Percentiles rank a stretch among this genome's conserved stretches.
Evolutionary conservation across 768 basidiomycete genomes (phyloP).

Genomic region (Podaxis sp.): DNA sequence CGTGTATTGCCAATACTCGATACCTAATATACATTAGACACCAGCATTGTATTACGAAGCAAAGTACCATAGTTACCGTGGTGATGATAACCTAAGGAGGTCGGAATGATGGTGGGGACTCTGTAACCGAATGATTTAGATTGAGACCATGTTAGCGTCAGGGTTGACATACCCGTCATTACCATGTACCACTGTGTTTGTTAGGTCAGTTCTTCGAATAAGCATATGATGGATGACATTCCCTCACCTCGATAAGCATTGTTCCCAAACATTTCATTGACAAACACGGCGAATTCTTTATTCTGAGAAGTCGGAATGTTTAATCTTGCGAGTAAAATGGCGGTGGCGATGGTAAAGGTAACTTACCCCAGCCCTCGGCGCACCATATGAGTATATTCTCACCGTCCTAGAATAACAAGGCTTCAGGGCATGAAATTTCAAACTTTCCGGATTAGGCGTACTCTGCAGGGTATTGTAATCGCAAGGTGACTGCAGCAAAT

Average conservation of each 20-base stretch:
- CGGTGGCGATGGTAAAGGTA: not conserved
- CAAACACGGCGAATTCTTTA: constrained; percentile 41
- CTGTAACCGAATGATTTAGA: constrained; percentile 24
- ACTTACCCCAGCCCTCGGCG: constrained; percentile 48
- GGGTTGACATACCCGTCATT: constrained; percentile 40
- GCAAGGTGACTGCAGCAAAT: constrained; percentile 45
- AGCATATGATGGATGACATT: not conserved
- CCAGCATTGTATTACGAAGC: not conserved
- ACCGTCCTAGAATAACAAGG: constrained; percentile 26
- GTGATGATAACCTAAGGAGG: constrained; percentile 48
- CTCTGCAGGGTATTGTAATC: constrained; percentile 39
- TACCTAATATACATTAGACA: constrained; percentile 27
- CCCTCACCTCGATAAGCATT: constrained; percentile 43
- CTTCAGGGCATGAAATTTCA: not conserved
- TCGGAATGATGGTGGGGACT: constrained; percentile 53
- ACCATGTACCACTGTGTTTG: constrained; percentile 45
- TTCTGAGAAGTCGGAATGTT: constrained; percentile 32
- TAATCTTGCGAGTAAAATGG: not conserved
- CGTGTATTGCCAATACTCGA: constrained; percentile 51
- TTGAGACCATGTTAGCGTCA: not conserved
- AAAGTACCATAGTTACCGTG: constrained; percentile 35
- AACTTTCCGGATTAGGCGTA: constrained; percentile 19
- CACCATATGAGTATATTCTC: constrained; percentile 50
- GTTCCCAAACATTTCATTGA: constrained; percentile 40
- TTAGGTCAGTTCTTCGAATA: not conserved